Percentiles rank a stretch among this genome's conserved stretches.
Evolutionary conservation across 2,329 filamentous ascomycete genomes (phyloP).

Genomic region (Clonostachys sp.): DNA sequence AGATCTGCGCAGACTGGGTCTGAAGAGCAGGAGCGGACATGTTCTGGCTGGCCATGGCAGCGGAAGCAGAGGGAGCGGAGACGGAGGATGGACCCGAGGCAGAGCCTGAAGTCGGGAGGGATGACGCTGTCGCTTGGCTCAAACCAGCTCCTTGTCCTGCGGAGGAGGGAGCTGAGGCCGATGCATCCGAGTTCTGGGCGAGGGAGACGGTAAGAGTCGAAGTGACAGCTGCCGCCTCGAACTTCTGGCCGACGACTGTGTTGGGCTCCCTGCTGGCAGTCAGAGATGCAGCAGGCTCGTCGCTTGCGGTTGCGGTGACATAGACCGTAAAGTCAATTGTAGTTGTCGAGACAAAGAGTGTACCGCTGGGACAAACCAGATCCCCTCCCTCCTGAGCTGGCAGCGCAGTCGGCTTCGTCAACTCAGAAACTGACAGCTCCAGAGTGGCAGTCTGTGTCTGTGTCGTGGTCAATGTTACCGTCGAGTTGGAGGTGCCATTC

Average conservation of each 20-base stretch:
- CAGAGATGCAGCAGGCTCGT: background rate
- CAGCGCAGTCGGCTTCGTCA: background rate
- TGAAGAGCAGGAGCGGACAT: too few relatives aligned
- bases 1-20: too few relatives aligned
- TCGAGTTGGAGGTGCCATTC: background rate
- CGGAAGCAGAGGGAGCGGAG: background rate
- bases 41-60: too few relatives aligned
- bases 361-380: constrained; percentile 11
- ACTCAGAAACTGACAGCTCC: background rate
- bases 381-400: background rate
- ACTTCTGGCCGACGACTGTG: too few relatives aligned
- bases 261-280: too few relatives aligned
- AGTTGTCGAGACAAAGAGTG: constrained; percentile 17
- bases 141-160: too few relatives aligned
- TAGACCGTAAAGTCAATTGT: constrained; percentile 24
- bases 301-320: constrained; percentile 13
- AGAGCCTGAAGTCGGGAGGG: constrained; percentile 8
- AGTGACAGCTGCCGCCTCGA: too few relatives aligned
- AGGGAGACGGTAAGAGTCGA: too few relatives aligned
- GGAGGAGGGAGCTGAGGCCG: too few relatives aligned
- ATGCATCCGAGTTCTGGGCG: too few relatives aligned
- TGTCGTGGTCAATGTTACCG: background rate
- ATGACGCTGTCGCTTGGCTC: constrained; percentile 7
- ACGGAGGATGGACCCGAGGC: background rate
- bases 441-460: background rate